Base-by-base conservation (phyloP, 768 basidiomycete species). In the Coprinopsis strossmayeri region DNA sequence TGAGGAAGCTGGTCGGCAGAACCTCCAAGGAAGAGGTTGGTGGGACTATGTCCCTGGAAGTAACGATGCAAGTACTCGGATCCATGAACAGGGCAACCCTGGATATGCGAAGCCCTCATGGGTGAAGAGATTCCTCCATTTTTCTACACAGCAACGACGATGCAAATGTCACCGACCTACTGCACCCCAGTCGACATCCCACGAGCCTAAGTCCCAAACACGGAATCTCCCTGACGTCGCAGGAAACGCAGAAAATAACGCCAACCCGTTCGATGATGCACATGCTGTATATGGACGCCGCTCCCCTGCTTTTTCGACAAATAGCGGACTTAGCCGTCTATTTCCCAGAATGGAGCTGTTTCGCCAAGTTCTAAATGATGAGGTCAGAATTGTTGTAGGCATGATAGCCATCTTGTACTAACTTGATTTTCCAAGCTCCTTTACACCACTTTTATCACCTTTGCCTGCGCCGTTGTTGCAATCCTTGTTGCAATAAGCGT, bases 281-380 rank as follows among this genome's bases (percentile, higher is more conserved):
- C 37, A 38, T 38, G 7, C 37, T n/a, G n/a, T 18, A 32, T 15
- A 32, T 32, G 30, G 30, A 15, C 30, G 30, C 15, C 30, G 15
- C 30, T 64, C 63, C 23, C 48, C 59, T 5, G 53, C 63, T 9
- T 49, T 52, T 10, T 58, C 62, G 13, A 48, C 52, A 20, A 54
- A 64, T 48, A 75, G 72, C 53, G 68, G 71, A 21, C 56, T 78
- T 24, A 72, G 73, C 41, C 69, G 71, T 51, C 66, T 77, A 39
- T 66, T 81, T 32, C 74, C 79, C 9, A 68, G 71, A 11, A 74
- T 80, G 68, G 70, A 70, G 48, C 63, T 78, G 23, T 77, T 84
- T 50, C 73, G 69, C 24, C 60, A 72, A 56, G 79, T 79, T 26
- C 72, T 84, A 64, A 75, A 71, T 54, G 76, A 84, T 58, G 82